phyloP scores from a whole-genome alignment of 345 rosid species.

The Salix arbutifolia region DNA sequence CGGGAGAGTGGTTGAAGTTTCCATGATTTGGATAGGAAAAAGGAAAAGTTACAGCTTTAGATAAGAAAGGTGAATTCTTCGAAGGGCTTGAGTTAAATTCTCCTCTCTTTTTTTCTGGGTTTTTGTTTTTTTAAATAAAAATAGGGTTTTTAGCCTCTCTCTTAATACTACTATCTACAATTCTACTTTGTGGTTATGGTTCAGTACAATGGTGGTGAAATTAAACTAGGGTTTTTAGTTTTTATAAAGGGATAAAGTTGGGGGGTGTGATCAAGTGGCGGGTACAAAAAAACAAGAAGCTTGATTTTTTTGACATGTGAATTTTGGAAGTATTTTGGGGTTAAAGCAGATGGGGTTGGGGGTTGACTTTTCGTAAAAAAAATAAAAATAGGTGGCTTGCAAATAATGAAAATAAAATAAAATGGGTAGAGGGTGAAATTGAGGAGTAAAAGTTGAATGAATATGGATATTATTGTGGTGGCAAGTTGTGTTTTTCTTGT shows the following conservation, averaged over 20 bases:
- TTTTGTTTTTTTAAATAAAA: background rate
- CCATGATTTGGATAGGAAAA: too few species aligned
- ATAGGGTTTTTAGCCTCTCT: background rate
- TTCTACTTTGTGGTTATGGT: constrained; percentile 14
- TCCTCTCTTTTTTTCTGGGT: too few species aligned
- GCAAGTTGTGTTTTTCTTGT: constrained; percentile 18
- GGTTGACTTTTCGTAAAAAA: constrained; percentile 18
- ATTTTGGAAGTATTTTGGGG: background rate
- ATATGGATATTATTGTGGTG: background rate
- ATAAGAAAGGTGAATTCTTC: constrained; percentile 15
- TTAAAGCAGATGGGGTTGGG: background rate
- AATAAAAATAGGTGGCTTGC: too few species aligned
- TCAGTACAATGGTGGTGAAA: constrained; percentile 16
- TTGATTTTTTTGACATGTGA: constrained; percentile 18
- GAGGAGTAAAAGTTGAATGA: background rate
- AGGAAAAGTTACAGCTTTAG: too few species aligned
- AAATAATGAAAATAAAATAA: background rate
- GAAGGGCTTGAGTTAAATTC: constrained; percentile 17
- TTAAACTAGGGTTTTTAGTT: constrained; percentile 28
- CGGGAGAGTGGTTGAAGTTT: constrained; percentile 32
- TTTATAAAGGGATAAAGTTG: constrained; percentile 8
- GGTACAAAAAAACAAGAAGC: constrained; percentile 4
- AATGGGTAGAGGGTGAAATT: background rate
- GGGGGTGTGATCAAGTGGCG: constrained; percentile 15
- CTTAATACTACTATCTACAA: background rate